These are phyloP conservation scores for Capsella bursapastoris DNA, from an alignment of 345 rosid species.

Conservation along the genomic window DNA sequence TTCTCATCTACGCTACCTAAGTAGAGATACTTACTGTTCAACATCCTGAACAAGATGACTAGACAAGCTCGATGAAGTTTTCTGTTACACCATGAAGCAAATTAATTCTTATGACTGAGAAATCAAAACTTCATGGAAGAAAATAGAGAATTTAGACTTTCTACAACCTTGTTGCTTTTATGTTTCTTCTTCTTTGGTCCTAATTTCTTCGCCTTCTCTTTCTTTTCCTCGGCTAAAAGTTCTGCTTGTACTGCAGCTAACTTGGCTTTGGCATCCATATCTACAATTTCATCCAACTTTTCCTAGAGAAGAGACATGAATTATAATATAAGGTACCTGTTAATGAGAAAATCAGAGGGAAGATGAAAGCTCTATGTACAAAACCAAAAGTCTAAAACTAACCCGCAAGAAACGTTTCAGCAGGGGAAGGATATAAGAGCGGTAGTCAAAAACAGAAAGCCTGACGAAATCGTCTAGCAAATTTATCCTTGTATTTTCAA, in stretches of 20 bases:
- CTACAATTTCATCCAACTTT: background rate
- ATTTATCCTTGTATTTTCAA: slow-evolving; percentile 20
- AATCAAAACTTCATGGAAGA: slow-evolving; percentile 9
- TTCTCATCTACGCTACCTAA: background rate
- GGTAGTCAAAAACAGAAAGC: slow-evolving; percentile 36
- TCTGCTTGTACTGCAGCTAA: slow-evolving; percentile 18
- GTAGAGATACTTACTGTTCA: slow-evolving; percentile 20
- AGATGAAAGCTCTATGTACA: slow-evolving; percentile 14
- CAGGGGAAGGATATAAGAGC: slow-evolving; percentile 26
- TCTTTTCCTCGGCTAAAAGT: background rate
- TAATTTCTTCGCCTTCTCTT: background rate
- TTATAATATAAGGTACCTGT: background rate
- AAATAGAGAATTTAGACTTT: slow-evolving; percentile 18
- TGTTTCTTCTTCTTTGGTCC: slow-evolving; percentile 23
- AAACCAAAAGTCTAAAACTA: background rate
- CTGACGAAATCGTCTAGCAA: slow-evolving; percentile 16
- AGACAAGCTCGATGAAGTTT: slow-evolving; percentile 15
- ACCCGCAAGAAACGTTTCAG: slow-evolving; percentile 35
- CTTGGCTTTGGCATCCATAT: slow-evolving; percentile 24
- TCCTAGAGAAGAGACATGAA: slow-evolving; percentile 12
- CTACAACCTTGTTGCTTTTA: slow-evolving; percentile 14
- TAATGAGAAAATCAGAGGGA: background rate
- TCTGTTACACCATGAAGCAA: slow-evolving; percentile 18
- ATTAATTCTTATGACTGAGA: slow-evolving; percentile 10
- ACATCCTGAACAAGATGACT: slow-evolving; percentile 2